A percentile compares a stretch with the other conserved stretches of the same genome.
Evolutionary conservation across 1,284 basidiomycete species (phyloP).

Genomic region (Afroboletus lepidellus): DNA sequence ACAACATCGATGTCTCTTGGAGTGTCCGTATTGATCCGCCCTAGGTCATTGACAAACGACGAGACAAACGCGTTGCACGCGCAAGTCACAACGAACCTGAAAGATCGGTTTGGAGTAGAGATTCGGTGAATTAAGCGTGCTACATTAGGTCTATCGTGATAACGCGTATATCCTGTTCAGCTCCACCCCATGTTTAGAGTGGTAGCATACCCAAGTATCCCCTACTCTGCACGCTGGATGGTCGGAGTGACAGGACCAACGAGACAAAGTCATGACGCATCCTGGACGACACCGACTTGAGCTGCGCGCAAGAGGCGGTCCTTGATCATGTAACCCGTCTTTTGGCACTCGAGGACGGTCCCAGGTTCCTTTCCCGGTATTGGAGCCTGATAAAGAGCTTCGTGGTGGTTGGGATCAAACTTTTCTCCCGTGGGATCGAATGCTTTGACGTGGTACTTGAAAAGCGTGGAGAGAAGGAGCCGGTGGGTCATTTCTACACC

Average conservation of each 20-base stretch:
- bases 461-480: slow-evolving; percentile 85
- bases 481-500: slow-evolving; percentile 94
- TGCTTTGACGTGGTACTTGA: slow-evolving; percentile 87
- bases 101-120: slow-evolving; percentile 70
- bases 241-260: background rate
- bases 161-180: slow-evolving; percentile 21
- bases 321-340: slow-evolving; percentile 91
- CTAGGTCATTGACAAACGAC: slow-evolving; percentile 84
- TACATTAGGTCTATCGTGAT: slow-evolving; percentile 36
- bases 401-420: slow-evolving; percentile 94
- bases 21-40: background rate
- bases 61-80: slow-evolving; percentile 83
- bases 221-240: background rate
- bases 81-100: slow-evolving; percentile 52
- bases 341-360: slow-evolving; percentile 88
- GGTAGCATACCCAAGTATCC: slow-evolving; percentile 17
- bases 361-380: slow-evolving; percentile 86
- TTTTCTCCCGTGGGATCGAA: slow-evolving; percentile 91
- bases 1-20: background rate
- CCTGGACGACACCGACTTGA: slow-evolving; percentile 93
- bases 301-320: slow-evolving; percentile 90
- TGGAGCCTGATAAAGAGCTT: slow-evolving; percentile 95
- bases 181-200: slow-evolving; percentile 18
- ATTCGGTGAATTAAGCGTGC: slow-evolving; percentile 55
- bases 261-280: slow-evolving; percentile 46